phyloP scores from a whole-genome alignment of 2,329 filamentous ascomycete species.

The Plectosphaerella sp. region DNA sequence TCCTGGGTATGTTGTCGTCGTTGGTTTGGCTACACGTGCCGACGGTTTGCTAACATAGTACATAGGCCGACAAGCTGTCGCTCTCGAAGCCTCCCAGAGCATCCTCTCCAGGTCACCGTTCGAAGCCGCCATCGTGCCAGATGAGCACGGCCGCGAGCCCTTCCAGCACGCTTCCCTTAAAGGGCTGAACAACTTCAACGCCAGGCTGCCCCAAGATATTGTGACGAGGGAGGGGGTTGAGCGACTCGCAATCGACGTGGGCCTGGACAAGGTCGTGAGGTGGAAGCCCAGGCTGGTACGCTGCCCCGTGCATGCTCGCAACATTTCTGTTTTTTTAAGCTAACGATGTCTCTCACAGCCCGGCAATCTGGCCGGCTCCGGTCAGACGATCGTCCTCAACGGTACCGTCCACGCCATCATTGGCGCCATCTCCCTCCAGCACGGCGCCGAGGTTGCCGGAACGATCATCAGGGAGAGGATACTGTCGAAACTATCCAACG shows the following conservation, averaged over 20 bases:
- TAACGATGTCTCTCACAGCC: constrained; percentile 32
- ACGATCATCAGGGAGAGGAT: constrained; percentile 73
- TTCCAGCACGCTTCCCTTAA: constrained; percentile 68
- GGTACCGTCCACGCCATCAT: constrained; percentile 80
- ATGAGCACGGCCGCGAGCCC: constrained; percentile 54
- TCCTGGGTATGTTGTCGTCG: constrained; percentile 58
- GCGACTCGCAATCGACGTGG: constrained; percentile 63
- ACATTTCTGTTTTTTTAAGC: not conserved
- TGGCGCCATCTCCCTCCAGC: constrained; percentile 84
- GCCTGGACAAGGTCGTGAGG: constrained; percentile 70
- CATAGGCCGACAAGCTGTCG: constrained; percentile 20
- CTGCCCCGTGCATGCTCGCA: constrained; percentile 4
- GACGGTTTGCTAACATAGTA: constrained; percentile 7
- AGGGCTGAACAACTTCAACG: constrained; percentile 68
- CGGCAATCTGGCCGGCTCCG: constrained; percentile 66
- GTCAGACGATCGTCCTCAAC: constrained; percentile 68
- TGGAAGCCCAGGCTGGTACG: constrained; percentile 85
- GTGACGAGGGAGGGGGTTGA: constrained; percentile 63
- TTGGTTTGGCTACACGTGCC: not conserved
- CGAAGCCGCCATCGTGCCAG: constrained; percentile 25
- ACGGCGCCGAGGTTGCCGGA: constrained; percentile 74
- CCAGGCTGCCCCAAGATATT: constrained; percentile 54
- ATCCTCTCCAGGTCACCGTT: constrained; percentile 50
- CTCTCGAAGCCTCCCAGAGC: constrained; percentile 32
- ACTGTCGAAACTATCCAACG: constrained; percentile 38